Conservation (phyloP, 1,139 yeast genomes). For the Yamadazyma jaroonii region DNA sequence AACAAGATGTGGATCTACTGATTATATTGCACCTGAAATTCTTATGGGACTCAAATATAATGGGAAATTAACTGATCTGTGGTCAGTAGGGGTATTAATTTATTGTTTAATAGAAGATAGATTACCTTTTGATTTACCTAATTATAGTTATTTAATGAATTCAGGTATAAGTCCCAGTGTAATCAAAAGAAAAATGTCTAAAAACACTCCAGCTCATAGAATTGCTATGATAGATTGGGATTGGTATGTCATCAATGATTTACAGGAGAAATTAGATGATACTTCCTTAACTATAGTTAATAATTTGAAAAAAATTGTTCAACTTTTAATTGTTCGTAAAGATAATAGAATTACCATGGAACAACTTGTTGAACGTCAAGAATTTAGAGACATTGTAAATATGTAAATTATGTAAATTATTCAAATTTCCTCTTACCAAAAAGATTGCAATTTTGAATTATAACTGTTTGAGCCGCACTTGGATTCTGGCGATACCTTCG, state of each 20-base stretch:
- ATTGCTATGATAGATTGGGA: constrained; percentile 93
- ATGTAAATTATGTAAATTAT: not conserved
- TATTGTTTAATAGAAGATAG: constrained; percentile 81
- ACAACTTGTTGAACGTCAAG: not conserved
- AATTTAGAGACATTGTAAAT: constrained; percentile 1
- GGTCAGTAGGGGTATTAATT: constrained; percentile 92
- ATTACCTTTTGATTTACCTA: constrained; percentile 76
- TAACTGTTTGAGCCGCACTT: too few species aligned
- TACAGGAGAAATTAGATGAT: constrained; percentile 13
- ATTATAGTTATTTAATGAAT: constrained; percentile 34
- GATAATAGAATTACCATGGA: constrained; percentile 24
- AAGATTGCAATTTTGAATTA: too few species aligned
- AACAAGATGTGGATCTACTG: constrained; percentile 94
- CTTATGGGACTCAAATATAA: constrained; percentile 87
- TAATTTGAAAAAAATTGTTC: constrained; percentile 30
- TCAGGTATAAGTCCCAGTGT: constrained; percentile 45
- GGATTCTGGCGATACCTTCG: too few species aligned
- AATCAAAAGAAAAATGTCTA: constrained; percentile 46
- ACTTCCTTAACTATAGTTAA: constrained; percentile 21
- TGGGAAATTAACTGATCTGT: constrained; percentile 84
- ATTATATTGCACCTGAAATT: constrained; percentile 91
- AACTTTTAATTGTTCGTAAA: constrained; percentile 36
- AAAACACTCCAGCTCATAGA: constrained; percentile 74
- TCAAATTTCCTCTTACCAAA: too few species aligned
- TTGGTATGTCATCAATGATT: constrained; percentile 51